Base-by-base conservation (phyloP, 2,329 filamentous ascomycete species). In the Hymenoscyphus fructigenus region DNA sequence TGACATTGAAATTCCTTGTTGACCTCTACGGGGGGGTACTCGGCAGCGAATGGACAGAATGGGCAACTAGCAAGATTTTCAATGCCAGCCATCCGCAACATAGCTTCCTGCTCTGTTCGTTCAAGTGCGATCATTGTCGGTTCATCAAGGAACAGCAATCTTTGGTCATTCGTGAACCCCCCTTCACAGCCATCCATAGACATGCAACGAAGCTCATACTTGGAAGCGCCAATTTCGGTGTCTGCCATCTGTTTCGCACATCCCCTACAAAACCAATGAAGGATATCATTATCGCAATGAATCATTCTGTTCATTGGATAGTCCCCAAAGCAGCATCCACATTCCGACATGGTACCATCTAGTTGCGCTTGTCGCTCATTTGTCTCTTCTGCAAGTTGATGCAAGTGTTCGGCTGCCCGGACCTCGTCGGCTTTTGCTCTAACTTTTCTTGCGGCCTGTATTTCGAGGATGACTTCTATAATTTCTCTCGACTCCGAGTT, bases 11-110 rank as follows among this genome's bases (percentile, higher is more conserved):
- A 96, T 72, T 93, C 90, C 66, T 83, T 87, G 74, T 94, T 84
- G 20, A 85, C 78, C 20, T 90, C 85, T 1, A 90, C 78, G 0
- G 90, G 85, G 0, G 85, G 86, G 68, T 87, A 91, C 65, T 92
- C 89, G 38, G 88, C 90, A 53, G 91, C 91, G 78, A 86, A 96
- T 26, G 91, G 87, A 75, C 92, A 96, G 73, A 93, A 95, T 0
- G 92, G 91, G 69, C 92, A 96, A 36, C 84, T 86, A 36, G 85
- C 90, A 1, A 96, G 83, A 66, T 88, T 86, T 50, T 92, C 87
- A 41, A 96, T 83, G 0, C 83, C 85, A 0, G 91, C 91, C 66
- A 85, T 80, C n/a, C 85, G 84, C 47, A 96, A 80, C 28, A 86
- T 84, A 20, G 88, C 83, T 71, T 90, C 85, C 75, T 91, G 88